Percentiles rank a stretch among this genome's conserved stretches.
Evolutionary conservation across 2,329 filamentous ascomycete genomes (phyloP).

Genomic region (Penicillium sp.): DNA sequence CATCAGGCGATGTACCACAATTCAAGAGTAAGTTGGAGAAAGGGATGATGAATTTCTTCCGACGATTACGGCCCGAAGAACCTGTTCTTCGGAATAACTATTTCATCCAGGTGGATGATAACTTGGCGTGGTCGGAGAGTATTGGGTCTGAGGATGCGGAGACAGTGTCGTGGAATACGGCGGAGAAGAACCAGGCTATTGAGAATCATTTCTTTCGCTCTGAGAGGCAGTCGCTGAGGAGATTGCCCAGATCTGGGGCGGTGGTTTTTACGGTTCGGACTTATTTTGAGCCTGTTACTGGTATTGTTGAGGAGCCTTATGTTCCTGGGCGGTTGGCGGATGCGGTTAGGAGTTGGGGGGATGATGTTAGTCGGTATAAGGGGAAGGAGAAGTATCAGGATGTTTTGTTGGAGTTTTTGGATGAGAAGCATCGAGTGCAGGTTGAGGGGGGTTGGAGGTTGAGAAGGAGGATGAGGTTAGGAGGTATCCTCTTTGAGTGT

Average conservation of each 20-base stretch:
- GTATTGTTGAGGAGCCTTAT: constrained; percentile 68
- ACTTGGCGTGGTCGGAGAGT: constrained; percentile 71
- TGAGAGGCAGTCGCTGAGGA: constrained; percentile 68
- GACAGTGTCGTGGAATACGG: constrained; percentile 70
- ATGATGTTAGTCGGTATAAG: constrained; percentile 75
- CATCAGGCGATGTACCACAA: constrained; percentile 71
- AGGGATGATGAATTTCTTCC: constrained; percentile 81
- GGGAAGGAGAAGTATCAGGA: constrained; percentile 71
- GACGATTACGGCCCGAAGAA: constrained; percentile 65
- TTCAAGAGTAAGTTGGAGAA: constrained; percentile 70
- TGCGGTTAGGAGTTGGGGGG: constrained; percentile 77
- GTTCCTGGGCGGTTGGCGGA: constrained; percentile 77
- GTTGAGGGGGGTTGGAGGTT: constrained; percentile 64
- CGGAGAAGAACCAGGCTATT: constrained; percentile 71
- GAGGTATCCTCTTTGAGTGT: constrained; percentile 59
- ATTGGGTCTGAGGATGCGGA: constrained; percentile 71
- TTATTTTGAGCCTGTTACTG: constrained; percentile 71
- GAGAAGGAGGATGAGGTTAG: constrained; percentile 60
- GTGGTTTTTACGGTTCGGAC: constrained; percentile 76
- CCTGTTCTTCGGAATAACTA: constrained; percentile 75
- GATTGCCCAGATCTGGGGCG: constrained; percentile 59
- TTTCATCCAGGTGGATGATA: constrained; percentile 82
- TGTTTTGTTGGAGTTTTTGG: constrained; percentile 73
- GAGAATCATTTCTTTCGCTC: constrained; percentile 74
- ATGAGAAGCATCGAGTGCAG: constrained; percentile 72